Evolutionary conservation across 2,329 filamentous ascomycete species (phyloP), one percentile per base, ranked within the genome.

Genomic region (Achaetomium macrosporum): DNA sequence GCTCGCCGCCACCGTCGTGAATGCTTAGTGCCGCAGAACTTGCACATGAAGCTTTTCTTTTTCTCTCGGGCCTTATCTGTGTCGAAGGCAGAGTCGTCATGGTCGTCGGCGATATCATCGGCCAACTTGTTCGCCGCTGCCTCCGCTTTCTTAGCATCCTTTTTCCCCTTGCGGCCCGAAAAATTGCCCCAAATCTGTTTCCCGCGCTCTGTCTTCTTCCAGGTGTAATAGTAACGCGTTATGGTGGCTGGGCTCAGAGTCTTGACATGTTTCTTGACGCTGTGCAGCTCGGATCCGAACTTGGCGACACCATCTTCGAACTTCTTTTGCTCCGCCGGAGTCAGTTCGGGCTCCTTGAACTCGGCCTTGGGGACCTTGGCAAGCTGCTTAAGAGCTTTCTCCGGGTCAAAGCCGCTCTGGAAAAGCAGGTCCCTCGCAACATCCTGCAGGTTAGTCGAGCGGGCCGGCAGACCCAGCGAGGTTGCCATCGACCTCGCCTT

Each of bases 41-140:
- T 96, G 78, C 93, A 99, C 59, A 90, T 79, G 64, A 99, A 97
- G 17, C 81, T 81, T 58, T 88, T 84, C 69, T 95, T 95, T 67
- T 85, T 86, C 55, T 83, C 77, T 3, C 73, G 71, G 0, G 92
- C 90, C 72, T 97, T 99, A 39, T 85, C 85, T 45, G 84, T 84
- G 67, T 99, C 93, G 63, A 96, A 99, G 2, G 93, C 93, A 6
- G 93, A 99, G 69, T 99, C 93, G 62, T 99, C 93, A 13, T 87
- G 79, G 57, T 92, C 86, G 66, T 99, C 87, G 8, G 92, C 93
- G 57, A 99, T 85, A 66, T 97, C 92, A 62, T 96, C 91, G 56
- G 93, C 83, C 30, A 96, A 73, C 67, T 93, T 95, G 30, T 82
- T 82, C 15, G 81, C 79, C 7, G 81, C 79, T 43, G 84, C 85